Evolutionary conservation across 1,284 basidiomycete genomes (phyloP).

Genomic region (Ganoderma sinense): DNA sequence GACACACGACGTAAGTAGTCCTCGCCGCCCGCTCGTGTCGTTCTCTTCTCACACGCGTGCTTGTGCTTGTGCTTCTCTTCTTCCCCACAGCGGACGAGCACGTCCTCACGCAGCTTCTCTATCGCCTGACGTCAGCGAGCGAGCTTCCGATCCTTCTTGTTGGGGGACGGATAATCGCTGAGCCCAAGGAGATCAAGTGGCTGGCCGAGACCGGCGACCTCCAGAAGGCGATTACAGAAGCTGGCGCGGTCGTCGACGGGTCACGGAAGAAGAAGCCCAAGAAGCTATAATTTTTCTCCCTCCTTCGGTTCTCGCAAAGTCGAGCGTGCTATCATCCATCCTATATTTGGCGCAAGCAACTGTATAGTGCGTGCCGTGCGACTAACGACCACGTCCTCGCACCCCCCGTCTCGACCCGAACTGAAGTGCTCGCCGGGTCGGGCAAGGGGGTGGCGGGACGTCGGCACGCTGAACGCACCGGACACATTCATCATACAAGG

Average conservation of each 20-base stretch:
- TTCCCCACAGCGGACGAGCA: conserved; percentile 49
- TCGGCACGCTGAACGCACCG: conserved; percentile 18
- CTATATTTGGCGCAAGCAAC: conserved; percentile 9
- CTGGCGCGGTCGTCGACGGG: conserved; percentile 66
- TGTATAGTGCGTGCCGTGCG: conserved; percentile 20
- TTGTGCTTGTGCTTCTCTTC: neutral
- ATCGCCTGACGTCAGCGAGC: conserved; percentile 59
- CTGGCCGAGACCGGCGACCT: conserved; percentile 62
- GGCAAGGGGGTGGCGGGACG: conserved; percentile 14
- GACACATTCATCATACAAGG: conserved; percentile 14
- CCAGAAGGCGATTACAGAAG: conserved; percentile 54
- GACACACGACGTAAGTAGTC: conserved; percentile 69
- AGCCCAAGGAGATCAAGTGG: conserved; percentile 62
- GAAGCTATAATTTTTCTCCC: conserved; percentile 31
- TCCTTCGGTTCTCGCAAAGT: neutral
- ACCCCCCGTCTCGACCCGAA: conserved; percentile 10
- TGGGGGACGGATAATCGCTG: conserved; percentile 64
- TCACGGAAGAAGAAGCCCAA: conserved; percentile 61
- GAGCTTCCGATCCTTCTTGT: conserved; percentile 78
- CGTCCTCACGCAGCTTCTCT: conserved; percentile 54
- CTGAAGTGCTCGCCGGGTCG: conserved; percentile 29
- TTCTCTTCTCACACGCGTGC: conserved; percentile 5
- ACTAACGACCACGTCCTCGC: conserved; percentile 15
- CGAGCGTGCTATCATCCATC: neutral
- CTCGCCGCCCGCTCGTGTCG: neutral